Conservation (phyloP, 768 basidiomycete species). For the Suillus discolor region DNA sequence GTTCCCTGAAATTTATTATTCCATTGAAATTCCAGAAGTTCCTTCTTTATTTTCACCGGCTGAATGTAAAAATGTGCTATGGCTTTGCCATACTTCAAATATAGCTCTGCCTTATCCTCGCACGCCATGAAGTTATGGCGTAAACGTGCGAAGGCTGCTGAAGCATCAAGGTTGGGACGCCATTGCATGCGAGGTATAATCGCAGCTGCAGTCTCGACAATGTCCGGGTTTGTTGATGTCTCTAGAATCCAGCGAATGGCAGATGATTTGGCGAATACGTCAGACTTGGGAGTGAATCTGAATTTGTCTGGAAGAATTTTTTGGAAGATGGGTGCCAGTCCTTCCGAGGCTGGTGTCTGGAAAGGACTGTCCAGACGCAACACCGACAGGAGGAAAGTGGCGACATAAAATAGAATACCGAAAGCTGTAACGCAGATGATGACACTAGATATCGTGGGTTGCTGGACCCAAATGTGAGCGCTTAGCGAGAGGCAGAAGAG, state of each 20-base stretch:
- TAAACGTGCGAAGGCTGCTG: background rate
- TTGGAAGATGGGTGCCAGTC: background rate
- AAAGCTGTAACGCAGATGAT: slow-evolving; percentile 14
- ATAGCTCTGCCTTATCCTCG: background rate
- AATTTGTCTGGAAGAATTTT: background rate
- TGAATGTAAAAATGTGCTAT: background rate
- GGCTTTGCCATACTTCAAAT: background rate
- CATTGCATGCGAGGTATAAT: background rate
- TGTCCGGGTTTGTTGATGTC: slow-evolving; percentile 13
- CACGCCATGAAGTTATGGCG: background rate
- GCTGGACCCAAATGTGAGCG: slow-evolving; percentile 14
- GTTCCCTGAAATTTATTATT: background rate
- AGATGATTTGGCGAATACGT: background rate
- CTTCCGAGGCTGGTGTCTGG: slow-evolving; percentile 19
- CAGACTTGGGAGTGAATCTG: too few species aligned
- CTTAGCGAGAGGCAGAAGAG: slow-evolving; percentile 20
- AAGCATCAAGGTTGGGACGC: background rate
- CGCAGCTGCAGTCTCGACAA: background rate
- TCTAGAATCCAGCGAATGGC: slow-evolving; percentile 14
- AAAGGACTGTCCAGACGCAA: slow-evolving; percentile 16
- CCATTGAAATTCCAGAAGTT: background rate
- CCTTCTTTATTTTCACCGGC: background rate
- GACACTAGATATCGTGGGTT: slow-evolving; percentile 10
- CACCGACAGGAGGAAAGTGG: slow-evolving; percentile 15
- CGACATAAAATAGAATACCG: slow-evolving; percentile 17